phyloP scores from a whole-genome alignment of 176 grass and related monocot genomes.

The Cocos nucifera region DNA sequence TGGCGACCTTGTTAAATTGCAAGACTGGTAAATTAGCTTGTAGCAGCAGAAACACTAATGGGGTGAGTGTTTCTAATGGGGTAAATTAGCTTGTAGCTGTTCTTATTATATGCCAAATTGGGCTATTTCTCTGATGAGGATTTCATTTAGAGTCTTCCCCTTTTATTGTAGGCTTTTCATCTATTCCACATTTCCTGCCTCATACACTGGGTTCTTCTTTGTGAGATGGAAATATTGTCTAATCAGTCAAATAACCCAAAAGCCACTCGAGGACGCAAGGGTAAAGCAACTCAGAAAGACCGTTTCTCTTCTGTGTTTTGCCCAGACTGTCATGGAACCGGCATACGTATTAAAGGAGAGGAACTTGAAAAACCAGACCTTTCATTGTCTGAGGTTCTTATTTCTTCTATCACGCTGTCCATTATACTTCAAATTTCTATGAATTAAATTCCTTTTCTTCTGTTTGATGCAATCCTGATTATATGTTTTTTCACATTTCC shows the following conservation, averaged over 20 bases:
- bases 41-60: slow-evolving; percentile 83
- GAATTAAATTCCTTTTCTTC: no score
- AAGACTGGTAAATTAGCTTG: slow-evolving; percentile 76
- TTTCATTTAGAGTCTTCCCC: neutral
- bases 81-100: slow-evolving; percentile 76
- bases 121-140: neutral
- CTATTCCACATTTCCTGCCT: slow-evolving; percentile 83
- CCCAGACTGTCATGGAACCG: slow-evolving; percentile 92
- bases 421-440: neutral
- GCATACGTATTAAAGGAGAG: slow-evolving; percentile 51
- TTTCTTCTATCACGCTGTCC: neutral
- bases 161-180: slow-evolving; percentile 39
- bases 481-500: neutral
- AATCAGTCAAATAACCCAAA: slow-evolving; percentile 49
- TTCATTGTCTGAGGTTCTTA: slow-evolving; percentile 69
- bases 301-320: slow-evolving; percentile 62
- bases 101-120: neutral
- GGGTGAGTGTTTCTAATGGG: slow-evolving; percentile 40
- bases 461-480: no score
- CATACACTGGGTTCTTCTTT: slow-evolving; percentile 86
- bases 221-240: slow-evolving; percentile 62
- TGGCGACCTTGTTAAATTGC: slow-evolving; percentile 73
- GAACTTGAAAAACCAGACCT: slow-evolving; percentile 85
- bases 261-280: slow-evolving; percentile 73
- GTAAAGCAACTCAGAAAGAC: slow-evolving; percentile 46